Percentiles rank a stretch among this genome's conserved stretches.
These are phyloP conservation scores for Cutaneotrichosporon sp. DNA, from an alignment of 1,284 basidiomycete genomes.

Conservation along the genomic window DNA sequence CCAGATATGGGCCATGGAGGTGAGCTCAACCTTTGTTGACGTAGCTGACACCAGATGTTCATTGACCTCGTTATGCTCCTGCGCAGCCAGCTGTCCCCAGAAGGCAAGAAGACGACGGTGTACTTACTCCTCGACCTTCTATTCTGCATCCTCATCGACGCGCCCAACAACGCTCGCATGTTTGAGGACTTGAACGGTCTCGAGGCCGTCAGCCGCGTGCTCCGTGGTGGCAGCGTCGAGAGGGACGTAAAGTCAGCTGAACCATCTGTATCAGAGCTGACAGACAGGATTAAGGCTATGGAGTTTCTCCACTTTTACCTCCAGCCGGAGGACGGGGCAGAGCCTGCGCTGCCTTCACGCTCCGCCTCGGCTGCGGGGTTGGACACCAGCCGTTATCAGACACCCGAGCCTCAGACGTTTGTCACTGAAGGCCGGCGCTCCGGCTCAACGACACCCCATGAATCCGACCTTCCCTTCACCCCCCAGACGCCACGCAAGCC, in stretches of 20 bases:
- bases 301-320: constrained; percentile 91
- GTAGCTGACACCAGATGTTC: constrained; percentile 34
- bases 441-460: constrained; percentile 1
- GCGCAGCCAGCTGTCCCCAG: constrained; percentile 33
- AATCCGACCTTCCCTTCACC: constrained; percentile 41
- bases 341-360: constrained; percentile 12
- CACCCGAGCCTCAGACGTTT: constrained; percentile 14
- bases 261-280: constrained; percentile 9
- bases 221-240: constrained; percentile 75
- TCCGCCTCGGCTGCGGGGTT: not conserved
- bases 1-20: constrained; percentile 69
- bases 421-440: not conserved
- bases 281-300: constrained; percentile 79
- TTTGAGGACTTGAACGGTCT: constrained; percentile 76
- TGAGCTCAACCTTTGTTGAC: constrained; percentile 46
- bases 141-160: constrained; percentile 78
- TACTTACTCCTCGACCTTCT: constrained; percentile 75
- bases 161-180: constrained; percentile 64
- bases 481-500: constrained; percentile 47
- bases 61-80: constrained; percentile 46
- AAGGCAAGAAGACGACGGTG: constrained; percentile 52
- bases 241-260: constrained; percentile 71
- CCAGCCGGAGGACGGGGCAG: constrained; percentile 63
- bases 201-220: constrained; percentile 73
- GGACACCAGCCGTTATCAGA: not conserved